These are phyloP conservation scores for Boletus hoseneyae DNA, from an alignment of 1,284 basidiomycete species.

Conservation along the genomic window DNA sequence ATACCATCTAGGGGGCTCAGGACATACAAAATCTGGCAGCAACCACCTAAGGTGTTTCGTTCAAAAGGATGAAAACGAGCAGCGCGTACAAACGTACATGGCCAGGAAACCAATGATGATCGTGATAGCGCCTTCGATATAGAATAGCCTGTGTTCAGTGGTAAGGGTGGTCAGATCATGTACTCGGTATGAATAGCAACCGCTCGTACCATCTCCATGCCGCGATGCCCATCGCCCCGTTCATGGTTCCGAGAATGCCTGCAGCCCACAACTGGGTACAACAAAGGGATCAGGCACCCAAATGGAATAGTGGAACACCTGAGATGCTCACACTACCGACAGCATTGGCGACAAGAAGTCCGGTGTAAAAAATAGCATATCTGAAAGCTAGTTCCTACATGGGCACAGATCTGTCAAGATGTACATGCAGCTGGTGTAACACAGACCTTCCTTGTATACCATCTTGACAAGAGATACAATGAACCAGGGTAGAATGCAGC, in stretches of 20 bases:
- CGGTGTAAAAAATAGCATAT: conserved; percentile 65
- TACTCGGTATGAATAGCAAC: too few relatives aligned
- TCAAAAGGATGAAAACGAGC: not conserved
- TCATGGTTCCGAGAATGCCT: conserved; percentile 66
- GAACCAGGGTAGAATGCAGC: conserved; percentile 65
- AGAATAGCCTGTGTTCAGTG: conserved; percentile 46
- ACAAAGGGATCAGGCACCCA: not conserved
- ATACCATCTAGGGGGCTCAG: too few relatives aligned
- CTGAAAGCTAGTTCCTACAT: conserved; percentile 63
- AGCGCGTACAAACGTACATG: conserved; percentile 40
- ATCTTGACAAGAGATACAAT: conserved; percentile 58
- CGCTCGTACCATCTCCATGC: conserved; percentile 66
- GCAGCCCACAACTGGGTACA: conserved; percentile 55
- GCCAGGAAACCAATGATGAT: conserved; percentile 52
- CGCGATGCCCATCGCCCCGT: conserved; percentile 58
- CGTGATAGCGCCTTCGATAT: conserved; percentile 61
- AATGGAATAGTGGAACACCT: too few relatives aligned
- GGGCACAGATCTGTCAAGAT: too few relatives aligned
- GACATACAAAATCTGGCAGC: conserved; percentile 52
- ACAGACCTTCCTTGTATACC: conserved; percentile 58
- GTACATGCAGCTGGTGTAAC: conserved; percentile 10
- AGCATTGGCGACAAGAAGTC: conserved; percentile 70
- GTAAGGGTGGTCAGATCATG: too few relatives aligned
- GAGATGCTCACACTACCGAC: conserved; percentile 57
- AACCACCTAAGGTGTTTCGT: conserved; percentile 37